Evolutionary conservation across 2,329 filamentous ascomycete species (phyloP), one percentile per base, ranked within the genome.

Genomic region (Arthrobotrys sphaeroides): DNA sequence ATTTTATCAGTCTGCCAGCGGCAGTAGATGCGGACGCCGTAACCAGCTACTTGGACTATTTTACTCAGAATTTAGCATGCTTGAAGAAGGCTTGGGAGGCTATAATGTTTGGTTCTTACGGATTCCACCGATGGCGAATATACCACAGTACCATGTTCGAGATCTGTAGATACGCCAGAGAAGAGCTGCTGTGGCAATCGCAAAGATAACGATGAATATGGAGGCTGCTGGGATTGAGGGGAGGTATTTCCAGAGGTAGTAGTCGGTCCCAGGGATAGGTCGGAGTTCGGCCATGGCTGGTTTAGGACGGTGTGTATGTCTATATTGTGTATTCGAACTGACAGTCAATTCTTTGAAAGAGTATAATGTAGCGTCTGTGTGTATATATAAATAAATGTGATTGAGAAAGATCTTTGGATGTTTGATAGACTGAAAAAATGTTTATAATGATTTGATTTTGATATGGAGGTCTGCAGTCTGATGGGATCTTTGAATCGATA

Each of bases 141-240:
- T 81, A 1, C 83, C 80, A 72, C 85, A 86, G 77, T 85, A 88
- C 83, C 84, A 87, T 10, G 83, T 84, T 33, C 82, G 80, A 1
- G 83, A 83, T 26, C 80, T 24, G n/a, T 28, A 49, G 4, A 51
- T 49, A 3, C 59, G 47, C 59, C 59, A 72, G 12, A 2, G 51
- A 18, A 36, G 59, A 9, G 24, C 3, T 0, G 5, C 22, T 6
- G 67, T 72, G 12, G 22, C 49, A 7, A 47, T 7, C 13, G 18
- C 16, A n/a, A 72, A 72, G 36, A 59, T 16, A 13, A 40, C 12
- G 13, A 72, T 38, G 26, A 49, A 64, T 31, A 42, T 0, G 10
- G 59, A 10, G 7, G 67, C 59, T 9, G 55, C 45, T 18, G 59
- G 67, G 12, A 72, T 26, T 20, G 67, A 72, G 0, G 67, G 67